These are phyloP conservation scores for Pelargonium citronellum DNA, from an alignment of 441 rosid genomes.

Conservation along the genomic window DNA sequence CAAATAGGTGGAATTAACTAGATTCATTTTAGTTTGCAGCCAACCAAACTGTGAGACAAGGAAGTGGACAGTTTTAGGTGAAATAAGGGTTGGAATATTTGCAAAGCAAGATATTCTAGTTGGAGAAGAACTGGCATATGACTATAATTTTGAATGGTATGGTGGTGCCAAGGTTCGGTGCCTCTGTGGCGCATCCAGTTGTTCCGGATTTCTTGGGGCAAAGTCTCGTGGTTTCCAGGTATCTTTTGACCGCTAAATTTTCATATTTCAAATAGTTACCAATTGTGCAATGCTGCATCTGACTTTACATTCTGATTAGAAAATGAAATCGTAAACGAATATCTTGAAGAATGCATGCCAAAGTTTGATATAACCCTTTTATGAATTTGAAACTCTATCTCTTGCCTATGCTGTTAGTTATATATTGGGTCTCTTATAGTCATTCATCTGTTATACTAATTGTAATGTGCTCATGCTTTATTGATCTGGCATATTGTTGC, in stretches of 20 bases:
- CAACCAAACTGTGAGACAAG: constrained; percentile 95
- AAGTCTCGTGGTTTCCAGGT: constrained; percentile 98
- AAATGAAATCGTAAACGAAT: no score
- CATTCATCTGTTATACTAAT: no score
- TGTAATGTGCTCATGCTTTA: no score
- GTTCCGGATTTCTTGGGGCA: constrained; percentile 95
- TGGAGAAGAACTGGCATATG: constrained; percentile 72
- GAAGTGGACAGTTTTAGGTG: constrained; percentile 90
- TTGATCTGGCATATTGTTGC: no score
- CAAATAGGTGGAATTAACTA: constrained; percentile 18
- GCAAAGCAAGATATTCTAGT: constrained; percentile 65
- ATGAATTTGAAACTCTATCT: no score
- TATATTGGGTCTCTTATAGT: no score
- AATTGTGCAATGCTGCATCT: not conserved
- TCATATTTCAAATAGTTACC: no score
- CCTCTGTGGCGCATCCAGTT: constrained; percentile 74
- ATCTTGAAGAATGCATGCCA: no score
- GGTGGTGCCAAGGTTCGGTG: constrained; percentile 97
- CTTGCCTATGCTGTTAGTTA: no score
- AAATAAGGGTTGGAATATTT: constrained; percentile 90
- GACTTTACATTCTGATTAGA: constrained; percentile 4
- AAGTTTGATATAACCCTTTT: no score
- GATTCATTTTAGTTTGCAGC: constrained; percentile 36
- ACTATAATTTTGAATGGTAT: constrained; percentile 92
- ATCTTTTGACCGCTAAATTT: constrained; percentile 10